Conservation (phyloP, 441 rosid genomes). For the Erysimum cheiri region DNA sequence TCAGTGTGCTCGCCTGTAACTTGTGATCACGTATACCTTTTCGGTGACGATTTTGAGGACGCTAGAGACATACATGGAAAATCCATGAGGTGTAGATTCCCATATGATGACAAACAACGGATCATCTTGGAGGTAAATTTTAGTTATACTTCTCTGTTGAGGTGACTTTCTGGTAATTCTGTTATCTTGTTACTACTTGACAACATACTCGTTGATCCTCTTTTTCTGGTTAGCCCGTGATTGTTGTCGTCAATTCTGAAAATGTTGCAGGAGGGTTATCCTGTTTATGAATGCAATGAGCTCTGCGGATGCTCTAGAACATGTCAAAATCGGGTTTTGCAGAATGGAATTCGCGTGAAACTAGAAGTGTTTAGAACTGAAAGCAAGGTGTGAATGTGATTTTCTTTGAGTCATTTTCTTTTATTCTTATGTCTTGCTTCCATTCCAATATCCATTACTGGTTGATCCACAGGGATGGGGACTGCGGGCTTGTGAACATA, state of each 20-base stretch:
- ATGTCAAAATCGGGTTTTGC: constrained; percentile 94
- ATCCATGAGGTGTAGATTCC: constrained; percentile 78
- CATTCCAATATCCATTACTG: background rate
- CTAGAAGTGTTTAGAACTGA: constrained; percentile 85
- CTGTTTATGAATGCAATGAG: constrained; percentile 95
- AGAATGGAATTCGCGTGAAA: constrained; percentile 77
- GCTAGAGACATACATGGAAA: constrained; percentile 88
- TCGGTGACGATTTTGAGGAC: constrained; percentile 87
- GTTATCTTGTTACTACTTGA: too few relatives aligned
- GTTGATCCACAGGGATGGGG: constrained; percentile 87
- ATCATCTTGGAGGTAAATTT: constrained; percentile 83
- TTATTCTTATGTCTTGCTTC: constrained; percentile 9
- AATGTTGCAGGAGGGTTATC: constrained; percentile 88
- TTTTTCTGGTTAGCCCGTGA: background rate
- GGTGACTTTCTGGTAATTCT: too few relatives aligned
- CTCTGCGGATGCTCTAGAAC: constrained; percentile 76
- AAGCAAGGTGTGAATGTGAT: constrained; percentile 60
- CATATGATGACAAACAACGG: constrained; percentile 82
- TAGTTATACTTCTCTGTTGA: constrained; percentile 14
- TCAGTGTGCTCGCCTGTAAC: constrained; percentile 69
- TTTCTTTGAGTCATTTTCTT: constrained; percentile 3
- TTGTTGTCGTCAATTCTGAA: constrained; percentile 11
- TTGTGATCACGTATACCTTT: constrained; percentile 95
- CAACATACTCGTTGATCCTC: background rate
- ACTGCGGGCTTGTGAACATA: constrained; percentile 85